Evolutionary conservation across 78 protist genomes (phyloP), one percentile per base, ranked within the genome.

Genomic region (Mastigamoeba balamuthi): DNA sequence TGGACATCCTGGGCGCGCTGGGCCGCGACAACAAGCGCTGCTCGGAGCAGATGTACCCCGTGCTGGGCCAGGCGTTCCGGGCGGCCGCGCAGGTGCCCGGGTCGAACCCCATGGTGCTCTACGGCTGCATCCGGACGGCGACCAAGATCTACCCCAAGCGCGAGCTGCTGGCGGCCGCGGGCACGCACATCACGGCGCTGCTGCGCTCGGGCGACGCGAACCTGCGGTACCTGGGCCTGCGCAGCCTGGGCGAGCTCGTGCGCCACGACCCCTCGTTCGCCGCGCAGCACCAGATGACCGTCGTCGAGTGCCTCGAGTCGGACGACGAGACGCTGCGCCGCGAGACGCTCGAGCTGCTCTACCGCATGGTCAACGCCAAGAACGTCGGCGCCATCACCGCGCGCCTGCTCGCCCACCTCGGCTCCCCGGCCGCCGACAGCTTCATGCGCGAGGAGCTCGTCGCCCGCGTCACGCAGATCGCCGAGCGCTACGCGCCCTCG

Each of bases 301-400:
- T 95, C 37, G 82, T 95, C 33, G 96, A 92, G 29, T 92, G 94
- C 69, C 79, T 95, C 7, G 98, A 95, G 37, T 91, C 88, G 43
- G 41, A 40, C 17, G 98, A 91, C 77, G 92, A 78, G 38, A 83
- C 94, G 6, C 58, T 93, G 17, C 72, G 79, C 64, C 10, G 91
- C 29, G 77, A 83, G 72, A 86, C 92, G 44, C 79, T 94, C 30
- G 95, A 86, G 71, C 75, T 95, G 40, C 92, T 95, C 52, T 91
- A 53, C 79, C 36, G 69, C 33, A 94, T 95, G 95, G 84, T 92
- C 23, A 94, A 92, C 85, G 69, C 79, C 3, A 23, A 36, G 66
- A 92, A 92, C 80, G 88, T 91, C 10, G 75, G 66, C 33, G 83
- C 87, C 33, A 80, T 95, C 10, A 84, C 81, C 37, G 84, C 74